Percentiles rank a stretch among this genome's conserved stretches.
These are phyloP conservation scores for Globisporangium mamillatum DNA, from an alignment of 352 stramenopile species.

Conservation along the genomic window DNA sequence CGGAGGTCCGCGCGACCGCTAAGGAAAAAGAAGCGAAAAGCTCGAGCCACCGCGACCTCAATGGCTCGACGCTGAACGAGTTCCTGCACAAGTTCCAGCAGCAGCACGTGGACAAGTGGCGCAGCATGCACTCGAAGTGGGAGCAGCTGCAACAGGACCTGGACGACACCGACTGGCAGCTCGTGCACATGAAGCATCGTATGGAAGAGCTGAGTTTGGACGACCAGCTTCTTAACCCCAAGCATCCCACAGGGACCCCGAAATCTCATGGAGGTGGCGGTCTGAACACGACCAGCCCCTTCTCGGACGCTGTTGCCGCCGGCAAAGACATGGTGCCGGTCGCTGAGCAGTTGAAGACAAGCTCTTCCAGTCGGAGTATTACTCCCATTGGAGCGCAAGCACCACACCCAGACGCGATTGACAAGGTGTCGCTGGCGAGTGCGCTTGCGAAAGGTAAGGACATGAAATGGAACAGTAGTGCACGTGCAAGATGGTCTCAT, in stretches of 20 bases:
- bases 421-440: slow-evolving; percentile 4
- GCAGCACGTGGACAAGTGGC: slow-evolving; percentile 40
- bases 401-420: not conserved
- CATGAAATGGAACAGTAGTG: not conserved
- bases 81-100: slow-evolving; percentile 28
- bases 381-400: not conserved
- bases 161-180: slow-evolving; percentile 63
- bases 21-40: not conserved
- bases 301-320: slow-evolving; percentile 67
- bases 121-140: slow-evolving; percentile 44
- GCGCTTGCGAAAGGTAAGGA: slow-evolving; percentile 19
- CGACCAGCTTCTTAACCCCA: slow-evolving; percentile 7
- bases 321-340: slow-evolving; percentile 53
- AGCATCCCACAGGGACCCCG: not conserved
- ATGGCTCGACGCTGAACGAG: slow-evolving; percentile 14
- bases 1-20: slow-evolving; percentile 5
- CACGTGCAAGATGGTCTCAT: not conserved
- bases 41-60: not conserved
- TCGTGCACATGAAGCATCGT: slow-evolving; percentile 51
- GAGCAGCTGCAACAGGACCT: slow-evolving; percentile 37
- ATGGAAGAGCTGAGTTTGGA: slow-evolving; percentile 51
- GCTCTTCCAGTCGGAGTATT: slow-evolving; percentile 22
- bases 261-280: slow-evolving; percentile 10
- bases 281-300: slow-evolving; percentile 34
- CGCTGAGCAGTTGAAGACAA: slow-evolving; percentile 48